Percentiles rank a stretch among this genome's conserved stretches.
Evolutionary conservation across 768 basidiomycete genomes (phyloP).

Genomic region (Termitomyces sp.): DNA sequence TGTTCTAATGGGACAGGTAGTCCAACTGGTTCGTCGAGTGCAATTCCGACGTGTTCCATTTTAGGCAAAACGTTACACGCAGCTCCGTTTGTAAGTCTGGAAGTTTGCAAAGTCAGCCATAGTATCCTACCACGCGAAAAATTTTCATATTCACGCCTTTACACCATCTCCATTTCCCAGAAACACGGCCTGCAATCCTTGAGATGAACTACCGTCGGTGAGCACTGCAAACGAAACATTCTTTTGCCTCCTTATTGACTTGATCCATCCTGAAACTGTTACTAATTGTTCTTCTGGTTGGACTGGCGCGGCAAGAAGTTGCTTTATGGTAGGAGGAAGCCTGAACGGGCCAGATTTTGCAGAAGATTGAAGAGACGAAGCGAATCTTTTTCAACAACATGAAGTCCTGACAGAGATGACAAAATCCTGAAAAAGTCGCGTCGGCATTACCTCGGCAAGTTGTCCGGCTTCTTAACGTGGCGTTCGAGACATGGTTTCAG

Average conservation of each 20-base stretch:
- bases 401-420: background rate
- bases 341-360: constrained; percentile 2
- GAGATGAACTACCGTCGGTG: constrained; percentile 70
- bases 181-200: constrained; percentile 79
- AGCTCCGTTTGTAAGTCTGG: constrained; percentile 19
- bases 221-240: constrained; percentile 80
- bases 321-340: constrained; percentile 14
- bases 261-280: constrained; percentile 78
- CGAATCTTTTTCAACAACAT: constrained; percentile 10
- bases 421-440: background rate
- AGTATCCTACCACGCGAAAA: background rate
- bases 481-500: too few relatives aligned
- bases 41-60: too few relatives aligned
- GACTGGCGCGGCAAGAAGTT: constrained; percentile 6
- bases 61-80: too few relatives aligned
- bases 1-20: too few relatives aligned
- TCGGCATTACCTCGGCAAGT: background rate
- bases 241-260: constrained; percentile 83
- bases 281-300: constrained; percentile 13
- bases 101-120: background rate
- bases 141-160: constrained; percentile 15
- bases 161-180: constrained; percentile 27
- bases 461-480: background rate
- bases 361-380: constrained; percentile 5
- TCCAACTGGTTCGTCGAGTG: too few relatives aligned